Percentiles rank a stretch among this genome's conserved stretches.
Evolutionary conservation across 139 green algal genomes (phyloP).

Genomic region (Coelastrella sp.): DNA sequence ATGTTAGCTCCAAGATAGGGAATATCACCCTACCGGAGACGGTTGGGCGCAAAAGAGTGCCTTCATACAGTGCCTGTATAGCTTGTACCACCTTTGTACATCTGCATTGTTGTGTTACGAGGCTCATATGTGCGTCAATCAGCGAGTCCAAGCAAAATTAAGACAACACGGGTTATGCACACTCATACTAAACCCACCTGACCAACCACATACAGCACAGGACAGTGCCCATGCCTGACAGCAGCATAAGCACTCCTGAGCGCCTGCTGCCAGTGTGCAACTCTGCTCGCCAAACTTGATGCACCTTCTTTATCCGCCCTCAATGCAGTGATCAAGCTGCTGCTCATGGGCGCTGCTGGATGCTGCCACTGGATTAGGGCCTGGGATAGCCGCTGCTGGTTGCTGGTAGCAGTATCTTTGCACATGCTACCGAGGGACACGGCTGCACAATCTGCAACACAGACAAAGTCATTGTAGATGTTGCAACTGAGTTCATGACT

Average conservation of each 20-base stretch:
- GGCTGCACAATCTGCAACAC: conserved; percentile 6
- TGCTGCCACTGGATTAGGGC: conserved; percentile 24
- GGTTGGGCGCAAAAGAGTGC: too few species aligned
- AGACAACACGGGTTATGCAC: too few species aligned
- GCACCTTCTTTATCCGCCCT: background rate
- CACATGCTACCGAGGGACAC: background rate
- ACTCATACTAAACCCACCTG: background rate
- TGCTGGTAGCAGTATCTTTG: background rate
- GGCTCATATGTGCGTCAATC: too few species aligned
- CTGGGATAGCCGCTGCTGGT: background rate
- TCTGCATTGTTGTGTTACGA: too few species aligned
- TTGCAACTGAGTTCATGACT: too few species aligned
- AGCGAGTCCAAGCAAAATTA: too few species aligned
- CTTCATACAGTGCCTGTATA: too few species aligned
- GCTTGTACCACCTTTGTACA: too few species aligned
- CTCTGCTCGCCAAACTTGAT: background rate
- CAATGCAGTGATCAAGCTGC: background rate
- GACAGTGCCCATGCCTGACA: conserved; percentile 18
- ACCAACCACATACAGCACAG: conserved; percentile 23
- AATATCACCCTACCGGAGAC: too few species aligned
- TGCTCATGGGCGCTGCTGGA: conserved; percentile 16
- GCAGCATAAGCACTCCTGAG: background rate
- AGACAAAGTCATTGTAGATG: background rate
- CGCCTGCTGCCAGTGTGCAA: background rate
- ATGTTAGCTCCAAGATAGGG: too few species aligned